Evolutionary conservation across 2,329 filamentous ascomycete genomes (phyloP), one percentile per base, ranked within the genome.

Genomic region (Neofusicoccum sp.): DNA sequence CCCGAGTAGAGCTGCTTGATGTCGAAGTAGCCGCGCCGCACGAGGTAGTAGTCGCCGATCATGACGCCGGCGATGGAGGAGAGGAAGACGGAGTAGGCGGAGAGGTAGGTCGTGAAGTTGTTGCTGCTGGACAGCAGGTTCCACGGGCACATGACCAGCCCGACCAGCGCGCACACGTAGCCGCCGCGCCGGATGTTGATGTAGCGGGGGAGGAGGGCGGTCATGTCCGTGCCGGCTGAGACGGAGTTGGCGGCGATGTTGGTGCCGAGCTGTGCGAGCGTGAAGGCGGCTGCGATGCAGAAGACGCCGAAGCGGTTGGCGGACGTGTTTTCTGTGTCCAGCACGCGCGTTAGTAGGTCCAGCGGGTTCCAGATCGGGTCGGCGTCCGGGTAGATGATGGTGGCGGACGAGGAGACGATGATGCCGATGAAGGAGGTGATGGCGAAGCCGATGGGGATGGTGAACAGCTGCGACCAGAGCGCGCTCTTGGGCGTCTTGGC

Each of bases 51-150:
- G 75, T 97, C 93, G 66, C 82, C 84, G 63, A 92, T 80, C 78
- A 96, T 95, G 65, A 96, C 91, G n/a, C 93, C 93, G 0, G 91
- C 92, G 64, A 97, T 96, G 44, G 89, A 91, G 62, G 89, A 93
- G n/a, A 97, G 83, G 77, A 97, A 97, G 61, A 97, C 91, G 3
- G 89, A 92, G 79, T 96, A 96, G 1, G 93, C 89, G 0, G 90
- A 95, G 0, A 97, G 85, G 71, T 96, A 96, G 3, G 90, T 96
- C 0, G 90, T 95, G 78, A 96, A 96, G 75, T 88, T 87, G 79
- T 93, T 96, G 45, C 85, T 85, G 45, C 80, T 80, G 1, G 83
- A 86, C 7, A 96, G 84, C 0, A 96, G 83, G 63, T 90, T 89
- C 85, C 88, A 93, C 0, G 93, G 93, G 72, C 90, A 95, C 85